These are phyloP conservation scores for Fusarium robinianum DNA, from an alignment of 2,329 filamentous ascomycete genomes.

Conservation along the genomic window DNA sequence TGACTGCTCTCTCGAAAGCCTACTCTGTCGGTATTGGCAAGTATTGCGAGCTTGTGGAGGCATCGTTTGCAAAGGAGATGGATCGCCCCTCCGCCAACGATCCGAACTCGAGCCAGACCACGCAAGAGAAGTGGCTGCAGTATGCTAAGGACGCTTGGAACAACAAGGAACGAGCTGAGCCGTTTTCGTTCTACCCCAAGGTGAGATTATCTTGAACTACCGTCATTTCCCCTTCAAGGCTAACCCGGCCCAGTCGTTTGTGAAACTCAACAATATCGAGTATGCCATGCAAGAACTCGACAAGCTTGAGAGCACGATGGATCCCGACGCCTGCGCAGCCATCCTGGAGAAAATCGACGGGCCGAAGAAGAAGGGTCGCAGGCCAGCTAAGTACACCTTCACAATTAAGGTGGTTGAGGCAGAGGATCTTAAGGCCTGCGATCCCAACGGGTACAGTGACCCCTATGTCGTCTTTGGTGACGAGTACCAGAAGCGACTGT, in stretches of 20 bases:
- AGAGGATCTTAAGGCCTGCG: slow-evolving; percentile 97
- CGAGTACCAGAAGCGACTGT: slow-evolving; percentile 94
- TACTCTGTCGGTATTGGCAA: slow-evolving; percentile 81
- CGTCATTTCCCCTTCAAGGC: slow-evolving; percentile 12
- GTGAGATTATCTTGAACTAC: too few relatives aligned
- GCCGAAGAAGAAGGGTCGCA: slow-evolving; percentile 65
- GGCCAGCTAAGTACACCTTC: slow-evolving; percentile 89
- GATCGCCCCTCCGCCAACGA: slow-evolving; percentile 88
- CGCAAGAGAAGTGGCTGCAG: slow-evolving; percentile 91
- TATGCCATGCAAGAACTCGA: slow-evolving; percentile 92
- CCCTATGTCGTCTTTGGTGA: slow-evolving; percentile 97
- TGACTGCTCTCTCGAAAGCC: slow-evolving; percentile 87
- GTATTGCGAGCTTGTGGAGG: slow-evolving; percentile 91
- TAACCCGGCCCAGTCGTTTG: slow-evolving; percentile 71
- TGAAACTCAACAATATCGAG: slow-evolving; percentile 97
- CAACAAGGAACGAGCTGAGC: slow-evolving; percentile 89
- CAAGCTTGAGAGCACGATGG: slow-evolving; percentile 84
- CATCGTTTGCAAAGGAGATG: slow-evolving; percentile 88
- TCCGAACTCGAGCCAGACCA: slow-evolving; percentile 75
- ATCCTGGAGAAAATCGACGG: slow-evolving; percentile 77
- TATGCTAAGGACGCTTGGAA: slow-evolving; percentile 93
- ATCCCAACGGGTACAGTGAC: slow-evolving; percentile 91
- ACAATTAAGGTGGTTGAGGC: slow-evolving; percentile 98
- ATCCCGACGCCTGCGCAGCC: slow-evolving; percentile 87
- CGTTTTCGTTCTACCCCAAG: slow-evolving; percentile 95